Percentiles rank a stretch among this genome's conserved stretches.
These are phyloP conservation scores for Chlamydomonas eustigma DNA, from an alignment of 139 green algal species.

Conservation along the genomic window DNA sequence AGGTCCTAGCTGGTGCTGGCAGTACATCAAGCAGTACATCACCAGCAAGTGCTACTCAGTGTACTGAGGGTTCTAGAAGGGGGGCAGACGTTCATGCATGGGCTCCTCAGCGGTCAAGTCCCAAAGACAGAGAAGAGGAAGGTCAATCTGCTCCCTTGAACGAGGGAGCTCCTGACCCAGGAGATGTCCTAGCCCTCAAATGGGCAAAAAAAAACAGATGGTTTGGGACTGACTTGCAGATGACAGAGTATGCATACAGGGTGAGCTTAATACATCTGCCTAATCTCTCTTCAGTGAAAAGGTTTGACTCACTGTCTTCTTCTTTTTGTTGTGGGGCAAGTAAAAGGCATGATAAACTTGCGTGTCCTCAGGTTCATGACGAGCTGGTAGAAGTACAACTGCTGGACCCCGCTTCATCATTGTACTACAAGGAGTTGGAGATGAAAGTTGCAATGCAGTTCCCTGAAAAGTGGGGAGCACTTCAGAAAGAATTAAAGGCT, in stretches of 20 bases:
- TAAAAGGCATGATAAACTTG: too few relatives aligned
- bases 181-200: slow-evolving; percentile 37
- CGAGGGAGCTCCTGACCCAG: background rate
- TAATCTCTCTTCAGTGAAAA: background rate
- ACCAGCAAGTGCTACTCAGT: too few relatives aligned
- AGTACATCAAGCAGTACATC: too few relatives aligned
- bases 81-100: too few relatives aligned
- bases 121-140: background rate
- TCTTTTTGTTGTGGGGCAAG: too few relatives aligned
- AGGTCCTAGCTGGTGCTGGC: background rate
- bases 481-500: background rate
- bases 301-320: too few relatives aligned
- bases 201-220: slow-evolving; percentile 54
- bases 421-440: slow-evolving; percentile 47
- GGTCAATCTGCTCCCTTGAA: background rate
- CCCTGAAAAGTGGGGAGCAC: slow-evolving; percentile 23
- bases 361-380: slow-evolving; percentile 36
- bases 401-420: slow-evolving; percentile 28
- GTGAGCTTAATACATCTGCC: background rate
- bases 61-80: too few relatives aligned
- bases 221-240: slow-evolving; percentile 51
- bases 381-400: slow-evolving; percentile 30
- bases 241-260: slow-evolving; percentile 53
- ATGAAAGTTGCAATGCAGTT: slow-evolving; percentile 28
- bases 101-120: too few relatives aligned